Evolutionary conservation across 2,329 filamentous ascomycete species (phyloP), one percentile per base, ranked within the genome.

Genomic region (Apiospora saccharicola): DNA sequence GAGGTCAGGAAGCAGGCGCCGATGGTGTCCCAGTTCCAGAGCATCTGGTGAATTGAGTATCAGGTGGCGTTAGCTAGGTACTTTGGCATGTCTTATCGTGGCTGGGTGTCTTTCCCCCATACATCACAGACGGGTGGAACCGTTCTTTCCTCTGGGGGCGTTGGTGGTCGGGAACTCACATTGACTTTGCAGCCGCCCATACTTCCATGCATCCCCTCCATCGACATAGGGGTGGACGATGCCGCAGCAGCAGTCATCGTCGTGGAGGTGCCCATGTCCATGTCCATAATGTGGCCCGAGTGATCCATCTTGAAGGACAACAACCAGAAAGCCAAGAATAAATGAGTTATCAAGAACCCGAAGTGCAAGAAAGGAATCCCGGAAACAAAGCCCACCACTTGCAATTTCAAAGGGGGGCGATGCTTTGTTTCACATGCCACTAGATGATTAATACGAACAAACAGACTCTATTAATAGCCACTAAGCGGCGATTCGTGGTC

Each of bases 1-100:
- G 81, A 77, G 26, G 92, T 84, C 78, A 96, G 88, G 86, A 96
- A 96, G 82, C 91, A 94, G 19, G 91, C 82, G 79, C 93, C 90
- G 78, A 93, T 85, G 3, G 91, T 92, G 79, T 93, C 86, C 91
- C 92, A 94, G 81, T 95, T 95, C 92, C 92, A 94, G 44, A 94
- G 85, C 93, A 95, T 95, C 91, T 93, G 71, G 7, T 19, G 6
- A 14, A 14, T 30, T 10, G 37, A n/a, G n/a, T n/a, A 41, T 41
- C 10, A 10, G 8, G 7, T 41, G 37, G 16, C 6, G 46, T 51
- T 51, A 51, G n/a, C n/a, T 13, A 13, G n/a, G 26, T 6, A 13
- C 47, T 13, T 8, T 24, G 8, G n/a, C 5, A 14, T 12, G 0
- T 3, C 22, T 51, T 51, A n/a, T 51, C 19, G 46, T 8, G 22